Conservation (phyloP, 768 basidiomycete species). For the Lactarius deliciosus region DNA sequence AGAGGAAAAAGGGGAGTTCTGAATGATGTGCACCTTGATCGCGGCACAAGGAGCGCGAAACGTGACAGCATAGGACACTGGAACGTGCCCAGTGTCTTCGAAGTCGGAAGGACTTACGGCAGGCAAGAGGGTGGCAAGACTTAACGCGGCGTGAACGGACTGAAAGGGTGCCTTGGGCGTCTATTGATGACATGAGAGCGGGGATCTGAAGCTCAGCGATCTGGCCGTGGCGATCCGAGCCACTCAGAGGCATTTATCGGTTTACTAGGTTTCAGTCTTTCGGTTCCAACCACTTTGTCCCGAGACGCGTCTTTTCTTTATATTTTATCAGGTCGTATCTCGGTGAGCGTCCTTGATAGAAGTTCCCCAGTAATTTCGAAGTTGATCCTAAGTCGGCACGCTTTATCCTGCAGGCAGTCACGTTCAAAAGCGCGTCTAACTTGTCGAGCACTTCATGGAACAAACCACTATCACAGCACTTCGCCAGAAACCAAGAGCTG, state of each 20-base stretch:
- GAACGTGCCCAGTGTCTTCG: constrained; percentile 3
- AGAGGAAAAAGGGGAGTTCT: neutral
- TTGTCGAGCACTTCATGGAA: constrained; percentile 10
- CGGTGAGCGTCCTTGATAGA: neutral
- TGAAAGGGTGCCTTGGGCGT: neutral
- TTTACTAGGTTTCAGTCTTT: neutral
- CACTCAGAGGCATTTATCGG: neutral
- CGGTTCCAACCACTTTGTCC: constrained; percentile 3
- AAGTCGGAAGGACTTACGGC: neutral
- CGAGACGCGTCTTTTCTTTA: neutral
- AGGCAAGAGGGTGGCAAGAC: neutral
- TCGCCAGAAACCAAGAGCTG: constrained; percentile 1
- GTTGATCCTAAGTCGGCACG: constrained; percentile 11
- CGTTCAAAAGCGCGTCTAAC: constrained; percentile 6
- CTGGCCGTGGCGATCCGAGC: neutral
- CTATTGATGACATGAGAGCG: constrained; percentile 5
- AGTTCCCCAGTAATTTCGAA: constrained; percentile 12
- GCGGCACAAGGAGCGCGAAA: neutral
- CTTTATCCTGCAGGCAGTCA: constrained; percentile 15
- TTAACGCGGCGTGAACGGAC: neutral
- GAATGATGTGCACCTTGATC: neutral
- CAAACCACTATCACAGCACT: neutral
- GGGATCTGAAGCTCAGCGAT: constrained; percentile 15
- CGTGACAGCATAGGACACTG: constrained; percentile 15
- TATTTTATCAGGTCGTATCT: neutral